A percentile compares a stretch with the other conserved stretches of the same genome.
These are phyloP conservation scores for Eucalyptus cladocalyx DNA, from an alignment of 345 rosid genomes.

Conservation along the genomic window DNA sequence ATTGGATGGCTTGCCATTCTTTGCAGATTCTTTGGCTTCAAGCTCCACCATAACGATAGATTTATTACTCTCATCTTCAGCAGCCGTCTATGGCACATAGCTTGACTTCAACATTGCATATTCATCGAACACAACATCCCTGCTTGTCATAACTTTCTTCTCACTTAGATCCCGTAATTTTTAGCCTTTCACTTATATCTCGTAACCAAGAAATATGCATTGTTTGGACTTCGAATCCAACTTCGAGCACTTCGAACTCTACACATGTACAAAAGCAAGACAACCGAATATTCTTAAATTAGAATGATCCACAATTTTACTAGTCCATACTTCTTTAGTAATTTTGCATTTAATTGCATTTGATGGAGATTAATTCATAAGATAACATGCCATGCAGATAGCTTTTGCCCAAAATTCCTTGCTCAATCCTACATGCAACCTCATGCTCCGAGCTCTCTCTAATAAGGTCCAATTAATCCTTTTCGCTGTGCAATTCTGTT, in stretches of 20 bases:
- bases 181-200: not conserved
- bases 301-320: not conserved
- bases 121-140: not conserved
- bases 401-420: not conserved
- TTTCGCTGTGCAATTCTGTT: fast-evolving
- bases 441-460: not conserved
- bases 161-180: not conserved
- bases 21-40: not conserved
- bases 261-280: not conserved
- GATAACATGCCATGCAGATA: not conserved
- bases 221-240: not conserved
- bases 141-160: not conserved
- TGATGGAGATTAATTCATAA: not conserved
- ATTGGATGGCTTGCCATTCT: not conserved
- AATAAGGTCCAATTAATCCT: not conserved
- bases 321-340: not conserved
- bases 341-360: not conserved
- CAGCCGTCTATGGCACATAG: fast-evolving
- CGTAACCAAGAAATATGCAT: not conserved
- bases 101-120: not conserved
- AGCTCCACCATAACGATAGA: not conserved
- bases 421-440: not conserved
- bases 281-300: not conserved
- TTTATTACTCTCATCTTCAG: not conserved
- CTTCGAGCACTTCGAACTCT: not conserved